These are phyloP conservation scores for Teunomyces pallodes DNA, from an alignment of 805 yeast genomes.

Conservation along the genomic window DNA sequence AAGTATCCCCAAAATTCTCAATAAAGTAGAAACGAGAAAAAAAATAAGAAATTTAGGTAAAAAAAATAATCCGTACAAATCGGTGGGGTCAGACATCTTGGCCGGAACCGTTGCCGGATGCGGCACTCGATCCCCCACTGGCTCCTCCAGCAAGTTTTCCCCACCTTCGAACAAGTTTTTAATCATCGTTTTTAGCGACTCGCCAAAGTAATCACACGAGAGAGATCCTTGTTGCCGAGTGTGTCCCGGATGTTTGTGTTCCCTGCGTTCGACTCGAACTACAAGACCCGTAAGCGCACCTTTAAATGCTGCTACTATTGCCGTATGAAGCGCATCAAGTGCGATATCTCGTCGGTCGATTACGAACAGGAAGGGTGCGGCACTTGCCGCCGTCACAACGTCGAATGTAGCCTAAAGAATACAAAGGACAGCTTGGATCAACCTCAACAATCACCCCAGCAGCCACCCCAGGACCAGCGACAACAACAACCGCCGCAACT, in stretches of 20 bases:
- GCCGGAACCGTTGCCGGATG: not conserved
- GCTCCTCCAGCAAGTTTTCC: not conserved
- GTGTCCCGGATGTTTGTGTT: constrained; percentile 27
- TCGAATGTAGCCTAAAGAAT: constrained; percentile 15
- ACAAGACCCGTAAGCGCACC: constrained; percentile 32
- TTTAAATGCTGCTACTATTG: constrained; percentile 34
- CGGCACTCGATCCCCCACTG: not conserved
- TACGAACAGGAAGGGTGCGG: constrained; percentile 28
- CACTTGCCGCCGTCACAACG: constrained; percentile 22
- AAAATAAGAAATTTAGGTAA: not conserved
- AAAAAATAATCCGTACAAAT: not conserved
- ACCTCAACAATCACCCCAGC: not conserved
- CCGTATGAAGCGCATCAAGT: constrained; percentile 25
- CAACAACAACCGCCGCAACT: not conserved
- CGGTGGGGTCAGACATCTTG: not conserved
- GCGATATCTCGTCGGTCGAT: constrained; percentile 23
- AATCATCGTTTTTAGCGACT: not conserved
- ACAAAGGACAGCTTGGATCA: not conserved
- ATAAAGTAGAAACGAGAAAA: not conserved
- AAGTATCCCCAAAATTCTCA: not conserved
- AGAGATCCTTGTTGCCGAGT: not conserved
- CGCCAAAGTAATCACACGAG: not conserved
- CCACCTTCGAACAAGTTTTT: not conserved
- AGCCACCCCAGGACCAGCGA: not conserved
- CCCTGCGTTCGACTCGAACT: constrained; percentile 35